Percentiles rank a stretch among this genome's conserved stretches.
Evolutionary conservation across 164 flowering plant species (phyloP).

Genomic region (Dillenia turbinata): DNA sequence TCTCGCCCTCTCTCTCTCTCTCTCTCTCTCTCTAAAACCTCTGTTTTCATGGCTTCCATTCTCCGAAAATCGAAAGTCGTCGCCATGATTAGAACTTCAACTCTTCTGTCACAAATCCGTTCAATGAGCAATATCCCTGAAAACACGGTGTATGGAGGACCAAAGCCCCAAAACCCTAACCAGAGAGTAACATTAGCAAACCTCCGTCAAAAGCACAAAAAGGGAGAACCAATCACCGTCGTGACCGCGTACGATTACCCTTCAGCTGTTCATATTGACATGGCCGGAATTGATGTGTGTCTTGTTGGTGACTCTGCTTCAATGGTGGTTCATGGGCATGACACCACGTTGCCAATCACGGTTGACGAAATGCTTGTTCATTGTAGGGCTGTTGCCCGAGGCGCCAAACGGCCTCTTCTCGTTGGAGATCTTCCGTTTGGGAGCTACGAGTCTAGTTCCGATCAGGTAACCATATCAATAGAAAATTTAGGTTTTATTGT

Average conservation of each 20-base stretch:
- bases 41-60: not conserved
- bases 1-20: not conserved
- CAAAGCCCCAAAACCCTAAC: constrained; percentile 55
- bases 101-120: constrained; percentile 15
- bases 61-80: constrained; percentile 1
- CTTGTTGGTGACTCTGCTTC: constrained; percentile 93
- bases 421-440: constrained; percentile 95
- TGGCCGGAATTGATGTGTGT: constrained; percentile 83
- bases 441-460: constrained; percentile 62
- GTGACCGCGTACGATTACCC: constrained; percentile 98
- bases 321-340: constrained; percentile 97
- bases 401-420: constrained; percentile 71
- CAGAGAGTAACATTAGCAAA: constrained; percentile 63
- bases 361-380: constrained; percentile 95
- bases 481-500: not conserved
- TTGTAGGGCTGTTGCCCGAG: constrained; percentile 93
- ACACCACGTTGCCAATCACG: constrained; percentile 84
- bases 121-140: constrained; percentile 83
- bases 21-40: not conserved
- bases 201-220: constrained; percentile 55
- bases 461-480: constrained; percentile 41
- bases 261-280: constrained; percentile 79
- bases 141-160: constrained; percentile 84
- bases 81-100: constrained; percentile 2
- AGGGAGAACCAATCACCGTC: constrained; percentile 65